Evolutionary conservation across 2,329 filamentous ascomycete species (phyloP), one percentile per base, ranked within the genome.

Genomic region (Apiospora phragmitis): DNA sequence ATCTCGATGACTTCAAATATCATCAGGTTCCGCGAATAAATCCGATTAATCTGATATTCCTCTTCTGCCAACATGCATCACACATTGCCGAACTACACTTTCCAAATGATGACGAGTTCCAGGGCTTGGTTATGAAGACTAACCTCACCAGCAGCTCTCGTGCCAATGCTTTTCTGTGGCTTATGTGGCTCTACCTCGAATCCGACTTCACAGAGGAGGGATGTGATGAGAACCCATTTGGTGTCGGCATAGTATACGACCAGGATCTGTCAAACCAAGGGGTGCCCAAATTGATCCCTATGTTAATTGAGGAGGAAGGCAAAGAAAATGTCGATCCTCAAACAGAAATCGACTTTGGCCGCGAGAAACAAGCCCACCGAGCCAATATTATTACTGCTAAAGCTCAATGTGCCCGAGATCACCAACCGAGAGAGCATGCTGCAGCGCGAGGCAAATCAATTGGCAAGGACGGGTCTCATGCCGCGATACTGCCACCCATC

Each of bases 111-210:
- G 89, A 92, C 74, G 96, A 99, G 81, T 98, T 99, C 80, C 97
- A 98, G 80, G 96, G 99, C 77, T 88, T 99, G 21, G 92, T 99
- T 76, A 98, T 98, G 95, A 92, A 94, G 78, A 91, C 92, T 1
- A 92, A 93, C 32, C 88, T 94, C 72, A 94, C 91, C 70, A 98
- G 95, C 81, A 84, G 86, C 75, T 97, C 94, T 72, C 90, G 96
- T 73, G 95, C 96, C 0, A 91, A 85, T 62, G 95, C 95, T 0
- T 99, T 99, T 76, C 84, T 99, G 26, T 99, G 96, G 96, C 85
- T 99, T 73, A 97, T 99, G 91, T 99, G 96, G 96, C 97, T 96
- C 86, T 98, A 99, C 79, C 88, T 99, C 24, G 96, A 99, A 80
- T 97, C 95, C 38, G 94, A 98, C 79, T 98, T 98, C 75, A 93